Evolutionary conservation across 2,329 filamentous ascomycete species (phyloP), one percentile per base, ranked within the genome.

Genomic region (Diaporthe batatas): DNA sequence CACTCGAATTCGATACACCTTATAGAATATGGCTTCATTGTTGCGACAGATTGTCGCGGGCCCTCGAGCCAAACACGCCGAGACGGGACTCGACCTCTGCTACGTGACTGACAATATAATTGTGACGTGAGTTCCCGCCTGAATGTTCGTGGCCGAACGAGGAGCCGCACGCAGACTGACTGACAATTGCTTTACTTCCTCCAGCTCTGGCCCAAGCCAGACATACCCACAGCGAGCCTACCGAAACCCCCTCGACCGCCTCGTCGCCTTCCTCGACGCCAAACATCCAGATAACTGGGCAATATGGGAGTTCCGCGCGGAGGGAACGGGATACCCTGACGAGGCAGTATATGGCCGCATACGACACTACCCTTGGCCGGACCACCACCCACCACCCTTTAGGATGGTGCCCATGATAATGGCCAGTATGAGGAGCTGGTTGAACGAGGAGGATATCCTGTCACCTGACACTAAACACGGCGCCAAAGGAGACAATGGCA

Each of bases 221-320:
- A 95, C 94, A 23, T 98, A 97, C 80, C 96, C 96, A 0, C 92
- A 97, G 81, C 91, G 93, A 75, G 95, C 94, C 74, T 99, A 98
- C 83, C 94, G 96, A 79, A 99, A 98, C 80, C 96, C 96, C 0
- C 91, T 98, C 65, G 92, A 97, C 79, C 90, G 92, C 51, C 90
- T 99, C 29, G 94, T 98, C 73, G 89, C 90, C 76, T 99, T 96
- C 81, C 91, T 99, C 75, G 94, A 98, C 83, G 85, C 88, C 57
- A 94, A 95, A 79, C 96, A 99, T 83, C 92, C 89, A 36, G 84
- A 91, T 34, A 86, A 96, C 75, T 99, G 96, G 96, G 91, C 93
- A 3, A 98, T 99, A 78, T 99, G 96, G 94, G 96, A 99, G 83
- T 99, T 99, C 78, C 92, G 96, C 58, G 96, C 95, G 47, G 96